A percentile compares a stretch with the other conserved stretches of the same genome.
Evolutionary conservation across 768 basidiomycete genomes (phyloP).

Genomic region (Psilocybe subaeruginosa): DNA sequence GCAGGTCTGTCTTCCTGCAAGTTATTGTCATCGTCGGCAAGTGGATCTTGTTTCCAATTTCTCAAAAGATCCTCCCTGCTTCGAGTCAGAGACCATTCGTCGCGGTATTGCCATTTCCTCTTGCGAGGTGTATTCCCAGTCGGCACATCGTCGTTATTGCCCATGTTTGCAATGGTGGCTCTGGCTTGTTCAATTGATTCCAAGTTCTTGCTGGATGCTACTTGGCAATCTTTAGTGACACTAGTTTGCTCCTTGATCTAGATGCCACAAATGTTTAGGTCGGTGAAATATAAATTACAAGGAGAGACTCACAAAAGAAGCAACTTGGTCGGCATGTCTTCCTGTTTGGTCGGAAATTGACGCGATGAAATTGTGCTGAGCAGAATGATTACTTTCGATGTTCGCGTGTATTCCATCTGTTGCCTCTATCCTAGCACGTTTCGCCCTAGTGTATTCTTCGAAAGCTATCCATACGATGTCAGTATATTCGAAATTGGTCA

Average conservation of each 20-base stretch:
- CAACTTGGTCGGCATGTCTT: slow-evolving; percentile 37
- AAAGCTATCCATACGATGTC: slow-evolving; percentile 44
- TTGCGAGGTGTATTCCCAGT: slow-evolving; percentile 81
- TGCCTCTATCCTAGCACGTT: slow-evolving; percentile 68
- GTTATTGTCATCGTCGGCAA: slow-evolving; percentile 23
- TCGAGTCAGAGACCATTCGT: slow-evolving; percentile 73
- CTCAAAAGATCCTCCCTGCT: slow-evolving; percentile 62
- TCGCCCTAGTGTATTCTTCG: slow-evolving; percentile 62
- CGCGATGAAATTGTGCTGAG: slow-evolving; percentile 51
- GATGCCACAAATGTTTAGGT: slow-evolving; percentile 1
- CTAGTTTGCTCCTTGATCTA: slow-evolving; percentile 34
- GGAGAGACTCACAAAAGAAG: slow-evolving; percentile 51
- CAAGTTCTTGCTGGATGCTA: slow-evolving; percentile 44
- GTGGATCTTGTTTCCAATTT: slow-evolving; percentile 38
- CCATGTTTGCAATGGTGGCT: slow-evolving; percentile 55
- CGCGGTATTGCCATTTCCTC: slow-evolving; percentile 69
- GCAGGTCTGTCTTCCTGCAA: not conserved
- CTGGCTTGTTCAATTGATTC: slow-evolving; percentile 52
- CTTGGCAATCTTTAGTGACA: slow-evolving; percentile 37
- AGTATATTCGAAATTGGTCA: not conserved
- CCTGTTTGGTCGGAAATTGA: slow-evolving; percentile 54
- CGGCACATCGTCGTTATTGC: slow-evolving; percentile 61
- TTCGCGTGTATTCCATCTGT: slow-evolving; percentile 51
- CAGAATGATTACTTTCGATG: slow-evolving; percentile 53
- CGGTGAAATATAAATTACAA: not conserved